Evolutionary conservation across 306 rosid genomes (phyloP).

Genomic region (Canavalia ensiformis): DNA sequence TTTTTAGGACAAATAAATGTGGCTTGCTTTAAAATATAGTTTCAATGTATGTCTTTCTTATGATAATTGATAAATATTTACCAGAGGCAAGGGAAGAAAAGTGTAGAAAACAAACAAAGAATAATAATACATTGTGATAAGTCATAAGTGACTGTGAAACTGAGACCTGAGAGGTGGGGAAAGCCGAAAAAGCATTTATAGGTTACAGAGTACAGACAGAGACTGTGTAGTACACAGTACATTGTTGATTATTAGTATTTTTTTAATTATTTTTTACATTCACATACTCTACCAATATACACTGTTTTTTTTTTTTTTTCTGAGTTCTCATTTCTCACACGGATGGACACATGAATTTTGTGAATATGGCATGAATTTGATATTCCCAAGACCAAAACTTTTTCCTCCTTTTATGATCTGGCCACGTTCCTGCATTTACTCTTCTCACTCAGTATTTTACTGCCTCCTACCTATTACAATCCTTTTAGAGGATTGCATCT

Average conservation of each 20-base stretch:
- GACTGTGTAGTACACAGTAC: slow-evolving; percentile 27
- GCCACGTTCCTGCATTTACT: slow-evolving; percentile 44
- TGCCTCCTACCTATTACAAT: not conserved
- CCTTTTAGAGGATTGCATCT: slow-evolving; percentile 18
- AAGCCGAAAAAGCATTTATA: slow-evolving; percentile 21
- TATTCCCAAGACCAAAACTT: slow-evolving; percentile 49
- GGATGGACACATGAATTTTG: slow-evolving; percentile 42
- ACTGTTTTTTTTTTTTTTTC: no score
- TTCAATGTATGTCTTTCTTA: no score
- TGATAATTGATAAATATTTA: no score
- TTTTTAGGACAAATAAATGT: no score
- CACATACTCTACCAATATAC: not conserved
- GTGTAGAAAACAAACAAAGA: not conserved
- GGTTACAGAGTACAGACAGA: slow-evolving; percentile 27
- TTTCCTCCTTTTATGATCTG: slow-evolving; percentile 35
- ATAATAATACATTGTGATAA: not conserved
- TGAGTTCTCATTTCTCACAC: not conserved
- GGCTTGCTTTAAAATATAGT: no score
- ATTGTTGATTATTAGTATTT: slow-evolving; percentile 9
- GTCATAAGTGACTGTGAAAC: slow-evolving; percentile 27
- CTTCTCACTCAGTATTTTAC: slow-evolving; percentile 11
- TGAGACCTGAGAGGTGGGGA: slow-evolving; percentile 27
- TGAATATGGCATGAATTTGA: slow-evolving; percentile 13
- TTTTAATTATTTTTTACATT: not conserved
- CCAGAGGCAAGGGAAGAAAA: not conserved